Evolutionary conservation across 352 stramenopile species (phyloP).

Genomic region (Pythium inflatum): DNA sequence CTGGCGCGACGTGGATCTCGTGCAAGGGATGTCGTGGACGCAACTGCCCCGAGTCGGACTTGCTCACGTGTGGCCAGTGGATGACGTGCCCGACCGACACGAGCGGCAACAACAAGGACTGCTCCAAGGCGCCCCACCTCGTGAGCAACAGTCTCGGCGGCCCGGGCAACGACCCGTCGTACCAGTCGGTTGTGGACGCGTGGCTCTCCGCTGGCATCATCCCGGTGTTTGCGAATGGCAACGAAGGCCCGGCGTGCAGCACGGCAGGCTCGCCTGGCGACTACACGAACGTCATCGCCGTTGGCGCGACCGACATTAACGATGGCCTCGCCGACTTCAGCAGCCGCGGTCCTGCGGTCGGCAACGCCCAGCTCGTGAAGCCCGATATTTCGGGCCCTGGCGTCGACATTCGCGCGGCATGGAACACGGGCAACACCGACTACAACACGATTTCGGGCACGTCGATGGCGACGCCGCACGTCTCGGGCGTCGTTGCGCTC

Average conservation of each 20-base stretch:
- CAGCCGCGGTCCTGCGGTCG: slow-evolving; percentile 25
- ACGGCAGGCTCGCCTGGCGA: slow-evolving; percentile 30
- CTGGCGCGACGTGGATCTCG: slow-evolving; percentile 22
- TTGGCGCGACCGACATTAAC: slow-evolving; percentile 29
- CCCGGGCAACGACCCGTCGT: slow-evolving; percentile 10
- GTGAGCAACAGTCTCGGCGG: slow-evolving; percentile 42
- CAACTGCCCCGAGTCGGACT: slow-evolving; percentile 29
- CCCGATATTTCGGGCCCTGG: slow-evolving; percentile 34
- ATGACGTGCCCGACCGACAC: slow-evolving; percentile 41
- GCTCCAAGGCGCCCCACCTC: slow-evolving; percentile 29
- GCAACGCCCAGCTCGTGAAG: slow-evolving; percentile 28
- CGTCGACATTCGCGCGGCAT: slow-evolving; percentile 18
- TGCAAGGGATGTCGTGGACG: slow-evolving; percentile 28
- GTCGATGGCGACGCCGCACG: slow-evolving; percentile 42
- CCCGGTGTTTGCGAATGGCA: slow-evolving; percentile 36
- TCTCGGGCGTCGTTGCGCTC: slow-evolving; percentile 37
- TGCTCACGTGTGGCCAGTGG: slow-evolving; percentile 38
- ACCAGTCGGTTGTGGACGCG: slow-evolving; percentile 22
- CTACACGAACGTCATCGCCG: slow-evolving; percentile 35
- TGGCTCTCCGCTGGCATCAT: slow-evolving; percentile 39
- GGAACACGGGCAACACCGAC: slow-evolving; percentile 3
- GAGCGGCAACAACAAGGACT: slow-evolving; percentile 21
- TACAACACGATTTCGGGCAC: slow-evolving; percentile 40
- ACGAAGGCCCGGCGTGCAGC: slow-evolving; percentile 27
- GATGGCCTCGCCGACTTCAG: slow-evolving; percentile 29